Evolutionary conservation across 257 asterid genomes (phyloP), one percentile per base, ranked within the genome.

Genomic region (Capsicum pubescens): DNA sequence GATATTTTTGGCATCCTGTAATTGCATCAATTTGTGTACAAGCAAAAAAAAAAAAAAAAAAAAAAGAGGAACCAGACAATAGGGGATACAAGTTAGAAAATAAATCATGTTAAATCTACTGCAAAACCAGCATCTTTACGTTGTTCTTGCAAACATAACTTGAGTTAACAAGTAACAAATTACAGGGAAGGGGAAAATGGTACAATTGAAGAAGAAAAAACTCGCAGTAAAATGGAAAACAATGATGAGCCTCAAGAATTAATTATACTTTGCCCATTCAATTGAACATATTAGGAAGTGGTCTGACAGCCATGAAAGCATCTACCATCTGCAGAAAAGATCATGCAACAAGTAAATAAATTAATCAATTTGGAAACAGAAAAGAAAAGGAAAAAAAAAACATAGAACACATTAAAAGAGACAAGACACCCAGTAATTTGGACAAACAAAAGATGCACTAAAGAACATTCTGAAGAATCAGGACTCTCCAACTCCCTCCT

Each of bases 261-360:
- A 26, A 74, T 52, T 19, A 74, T 48, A 74, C 17, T 74, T 11
- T 21, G 63, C 66, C 59, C 13, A 84, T 83, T 88, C 85, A 93
- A 84, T 87, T 87, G 87, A 93, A 95, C 98, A 93, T 95, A 86
- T 91, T 90, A 0, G 98, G 98, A 87, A 95, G 95, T 26, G 93
- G 95, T 15, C 97, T 88, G 7, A 92, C 97, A 1, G 97, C 95
- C 98, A 94, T 94, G 89, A 94, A 94, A 44, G 95, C 95, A 60
- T 93, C 98, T 4, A 94, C 98, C 97, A 94, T 92, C 98, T 94
- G 89, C 90, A 84, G 21, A 52, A 74, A 84, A 42, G n/a, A 78
- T 63, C 35, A 72, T 48, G 35, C 44, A 85, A 68, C 14, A 71
- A 48, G 11, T 4, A 57, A 26, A 13, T 42, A 80, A 4, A 42